Percentiles rank a stretch among this genome's conserved stretches.
phyloP scores from a whole-genome alignment of 257 asterid species.

The Verbena officinalis region DNA sequence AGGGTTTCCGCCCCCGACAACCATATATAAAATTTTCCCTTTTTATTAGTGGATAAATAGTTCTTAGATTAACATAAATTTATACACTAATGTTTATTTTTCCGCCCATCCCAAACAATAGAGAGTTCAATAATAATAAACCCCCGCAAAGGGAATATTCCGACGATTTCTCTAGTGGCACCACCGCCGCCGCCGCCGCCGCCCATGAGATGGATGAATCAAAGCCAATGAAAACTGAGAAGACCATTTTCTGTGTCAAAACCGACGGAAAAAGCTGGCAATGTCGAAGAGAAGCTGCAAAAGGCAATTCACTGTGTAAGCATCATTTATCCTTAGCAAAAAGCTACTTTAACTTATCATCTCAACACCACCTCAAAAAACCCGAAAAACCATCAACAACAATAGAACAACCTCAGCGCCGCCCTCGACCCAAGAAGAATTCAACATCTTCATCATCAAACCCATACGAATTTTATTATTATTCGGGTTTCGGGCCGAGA shows the following conservation, averaged over 20 bases:
- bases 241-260: conserved; percentile 37
- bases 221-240: background rate
- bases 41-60: conserved; percentile 27
- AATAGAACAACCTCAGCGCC: conserved; percentile 22
- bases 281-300: conserved; percentile 44
- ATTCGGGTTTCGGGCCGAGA: conserved; percentile 78
- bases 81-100: background rate
- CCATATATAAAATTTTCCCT: conserved; percentile 19
- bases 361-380: conserved; percentile 30
- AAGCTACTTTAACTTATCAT: too few species aligned
- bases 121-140: background rate
- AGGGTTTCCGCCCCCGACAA: conserved; percentile 52
- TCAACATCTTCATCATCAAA: conserved; percentile 34
- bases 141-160: conserved; percentile 17
- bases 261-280: conserved; percentile 72
- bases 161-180: background rate
- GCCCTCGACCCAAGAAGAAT: conserved; percentile 39
- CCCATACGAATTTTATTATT: conserved; percentile 62
- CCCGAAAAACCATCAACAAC: conserved; percentile 8
- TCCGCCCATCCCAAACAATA: background rate
- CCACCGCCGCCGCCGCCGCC: background rate
- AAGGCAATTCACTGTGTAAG: conserved; percentile 49
- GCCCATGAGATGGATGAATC: background rate
- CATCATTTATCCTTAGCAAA: conserved; percentile 42
- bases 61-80: conserved; percentile 17